phyloP scores from a whole-genome alignment of 257 asterid genomes.

The Misopates orontium region DNA sequence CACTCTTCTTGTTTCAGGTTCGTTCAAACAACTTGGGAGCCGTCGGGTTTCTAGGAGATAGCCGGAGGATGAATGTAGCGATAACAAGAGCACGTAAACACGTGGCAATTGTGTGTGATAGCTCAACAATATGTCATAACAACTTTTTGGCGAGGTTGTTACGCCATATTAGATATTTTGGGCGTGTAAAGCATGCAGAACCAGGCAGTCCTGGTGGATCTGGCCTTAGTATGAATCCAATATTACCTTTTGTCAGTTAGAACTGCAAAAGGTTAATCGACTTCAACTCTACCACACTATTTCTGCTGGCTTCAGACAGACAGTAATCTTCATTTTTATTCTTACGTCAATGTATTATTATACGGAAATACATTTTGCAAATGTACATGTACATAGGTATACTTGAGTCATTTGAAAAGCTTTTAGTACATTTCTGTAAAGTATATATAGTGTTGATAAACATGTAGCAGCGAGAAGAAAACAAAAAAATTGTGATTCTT shows the following conservation, averaged over 20 bases:
- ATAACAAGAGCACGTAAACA: constrained; percentile 95
- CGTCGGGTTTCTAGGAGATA: constrained; percentile 96
- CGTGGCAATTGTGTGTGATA: constrained; percentile 82
- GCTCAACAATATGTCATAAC: constrained; percentile 97
- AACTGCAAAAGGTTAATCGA: not conserved
- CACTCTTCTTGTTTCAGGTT: constrained; percentile 48
- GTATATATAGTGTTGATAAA: no score
- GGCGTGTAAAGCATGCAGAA: constrained; percentile 80
- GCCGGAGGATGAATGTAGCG: constrained; percentile 94
- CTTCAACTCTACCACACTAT: constrained; percentile 1
- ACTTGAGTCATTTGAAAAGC: no score
- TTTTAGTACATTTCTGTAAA: no score
- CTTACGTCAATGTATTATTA: no score
- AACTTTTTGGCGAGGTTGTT: constrained; percentile 87
- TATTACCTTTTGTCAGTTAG: constrained; percentile 69
- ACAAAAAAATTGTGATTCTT: no score
- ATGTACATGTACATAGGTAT: no score
- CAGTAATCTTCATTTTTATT: no score
- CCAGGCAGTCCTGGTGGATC: constrained; percentile 81
- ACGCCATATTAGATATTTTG: constrained; percentile 84
- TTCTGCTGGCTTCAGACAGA: not conserved
- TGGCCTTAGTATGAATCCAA: constrained; percentile 84
- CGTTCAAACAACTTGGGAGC: constrained; percentile 96
- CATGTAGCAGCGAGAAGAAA: no score
- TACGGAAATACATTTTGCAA: no score